Evolutionary conservation across 495 filamentous ascomycete species (phyloP).

Genomic region (Annulohypoxylon bovei): DNA sequence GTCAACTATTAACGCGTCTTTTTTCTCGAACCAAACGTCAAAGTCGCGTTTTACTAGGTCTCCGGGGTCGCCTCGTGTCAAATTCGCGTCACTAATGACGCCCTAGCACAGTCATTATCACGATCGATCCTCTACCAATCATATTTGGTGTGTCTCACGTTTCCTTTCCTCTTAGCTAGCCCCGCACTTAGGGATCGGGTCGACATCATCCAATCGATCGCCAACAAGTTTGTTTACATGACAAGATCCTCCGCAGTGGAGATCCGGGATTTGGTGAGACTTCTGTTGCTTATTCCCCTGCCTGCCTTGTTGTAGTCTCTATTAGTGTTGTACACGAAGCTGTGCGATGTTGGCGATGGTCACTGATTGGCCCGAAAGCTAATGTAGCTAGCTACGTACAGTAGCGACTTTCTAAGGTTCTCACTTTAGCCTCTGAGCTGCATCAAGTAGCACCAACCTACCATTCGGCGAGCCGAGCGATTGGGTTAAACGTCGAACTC

Average conservation of each 20-base stretch:
- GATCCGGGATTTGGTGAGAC: conserved; percentile 24
- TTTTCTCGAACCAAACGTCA: not conserved
- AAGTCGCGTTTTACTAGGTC: conserved; percentile 9
- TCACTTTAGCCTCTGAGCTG: conserved; percentile 32
- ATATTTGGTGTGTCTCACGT: conserved; percentile 21
- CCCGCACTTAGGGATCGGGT: conserved; percentile 19
- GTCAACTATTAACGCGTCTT: conserved; percentile 17
- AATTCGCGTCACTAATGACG: not conserved
- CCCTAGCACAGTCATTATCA: not conserved
- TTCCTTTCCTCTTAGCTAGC: conserved; percentile 21
- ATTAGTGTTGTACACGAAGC: conserved; percentile 8
- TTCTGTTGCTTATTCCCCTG: conserved; percentile 2
- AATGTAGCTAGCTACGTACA: conserved; percentile 10
- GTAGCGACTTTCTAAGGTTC: not conserved
- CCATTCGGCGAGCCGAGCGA: conserved; percentile 20
- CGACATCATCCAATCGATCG: conserved; percentile 23
- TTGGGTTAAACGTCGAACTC: not conserved
- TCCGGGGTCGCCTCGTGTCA: conserved; percentile 3
- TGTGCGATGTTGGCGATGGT: conserved; percentile 11
- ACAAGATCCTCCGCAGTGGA: conserved; percentile 34
- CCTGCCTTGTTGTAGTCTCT: conserved; percentile 1
- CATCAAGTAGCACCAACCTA: conserved; percentile 23
- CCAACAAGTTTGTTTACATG: conserved; percentile 16
- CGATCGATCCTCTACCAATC: conserved; percentile 26
- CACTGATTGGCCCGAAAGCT: conserved; percentile 31